Evolutionary conservation across 768 basidiomycete species (phyloP), one percentile per base, ranked within the genome.

Genomic region (Serpula lacrymans): DNA sequence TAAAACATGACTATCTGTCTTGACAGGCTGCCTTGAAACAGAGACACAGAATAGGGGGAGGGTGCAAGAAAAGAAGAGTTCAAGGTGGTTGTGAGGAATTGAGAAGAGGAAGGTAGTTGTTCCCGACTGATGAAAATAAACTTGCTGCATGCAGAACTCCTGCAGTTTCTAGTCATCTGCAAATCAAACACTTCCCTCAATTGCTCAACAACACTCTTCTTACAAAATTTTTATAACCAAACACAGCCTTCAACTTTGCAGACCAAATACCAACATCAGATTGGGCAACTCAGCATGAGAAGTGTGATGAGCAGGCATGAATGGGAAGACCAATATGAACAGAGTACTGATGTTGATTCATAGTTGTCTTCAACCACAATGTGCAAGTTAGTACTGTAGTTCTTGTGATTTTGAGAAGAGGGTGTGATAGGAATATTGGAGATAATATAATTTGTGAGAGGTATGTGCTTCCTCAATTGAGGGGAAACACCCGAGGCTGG

Each of bases 251-350:
- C 20, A 76, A 46, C 41, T 64, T 67, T 4, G 65, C 51, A 9
- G 64, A 11, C n/a, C n/a, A n/a, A n/a, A n/a, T n/a, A n/a, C n/a
- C n/a, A n/a, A n/a, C n/a, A n/a, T n/a, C n/a, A n/a, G n/a, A n/a
- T n/a, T n/a, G 62, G 43, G n/a, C n/a, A n/a, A n/a, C n/a, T n/a
- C 34, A 62, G 44, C 47, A 54, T 35, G 58, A 65, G 28, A 29
- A 62, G 35, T 46, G 50, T 29, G 23, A 38, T n/a, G 39, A 18
- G 29, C 41, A 56, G 8, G 51, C 24, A 11, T 50, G 43, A n/a
- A 63, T 60, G 4, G 8, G 73, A 67, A 48, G 79, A 82, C 83
- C 83, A 84, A 51, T 75, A 78, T 30, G 80, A 83, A 49, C 77
- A 73, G 47, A 83, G 67, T 34, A 46, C 52, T n/a, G 43, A 41